Evolutionary conservation across 352 stramenopile species (phyloP), one percentile per base, ranked within the genome.

Genomic region (Phytophthora agathidicida): DNA sequence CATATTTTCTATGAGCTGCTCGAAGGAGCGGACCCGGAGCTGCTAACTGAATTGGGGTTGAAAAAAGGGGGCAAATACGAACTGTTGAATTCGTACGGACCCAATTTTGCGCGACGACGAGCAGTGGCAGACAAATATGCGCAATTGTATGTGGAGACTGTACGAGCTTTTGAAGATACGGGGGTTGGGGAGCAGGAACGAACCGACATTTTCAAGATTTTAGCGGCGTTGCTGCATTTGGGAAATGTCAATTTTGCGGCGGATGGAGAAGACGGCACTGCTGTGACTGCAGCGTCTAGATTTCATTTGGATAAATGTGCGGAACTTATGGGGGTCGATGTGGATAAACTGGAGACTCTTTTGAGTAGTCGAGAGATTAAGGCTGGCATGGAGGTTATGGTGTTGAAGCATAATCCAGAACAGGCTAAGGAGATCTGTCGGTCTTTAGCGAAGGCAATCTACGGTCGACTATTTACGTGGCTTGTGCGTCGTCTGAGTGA

Each of bases 1-100:
- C 95, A 98, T 65, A 91, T 98, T 55, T 98, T 98, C 65, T 98
- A 98, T 65, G 89, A 98, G 70, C 86, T 98, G 32, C 75, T 90
- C n/a, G 91, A 95, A 45, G 91, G 90, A 32, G 74, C 66, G 7
- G 76, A 85, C 22, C 75, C 88, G 23, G 73, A 83, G 19, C 54
- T 89, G 49, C 65, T 96, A 5, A 69, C 81, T 7, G 54, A 54
- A 8, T 71, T 98, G 14, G 77, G 72, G 19, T 73, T 91, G 0
- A 71, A 87, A 35, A 78, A 73, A 13, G 68, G 73, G 10, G 65
- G 64, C 19, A 92, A 93, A 56, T 98, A 98, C 59, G 75, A 89
- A 32, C 57, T 98, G 16, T 68, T 97, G 1, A 96, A 93, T 63
- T 80, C 93, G 36, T 97, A 88, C 56, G 93, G 90, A 23, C 64